Percentiles rank a stretch among this genome's conserved stretches.
Conservation (phyloP, 306 rosid species). For the Casuarina equisetifolia region DNA sequence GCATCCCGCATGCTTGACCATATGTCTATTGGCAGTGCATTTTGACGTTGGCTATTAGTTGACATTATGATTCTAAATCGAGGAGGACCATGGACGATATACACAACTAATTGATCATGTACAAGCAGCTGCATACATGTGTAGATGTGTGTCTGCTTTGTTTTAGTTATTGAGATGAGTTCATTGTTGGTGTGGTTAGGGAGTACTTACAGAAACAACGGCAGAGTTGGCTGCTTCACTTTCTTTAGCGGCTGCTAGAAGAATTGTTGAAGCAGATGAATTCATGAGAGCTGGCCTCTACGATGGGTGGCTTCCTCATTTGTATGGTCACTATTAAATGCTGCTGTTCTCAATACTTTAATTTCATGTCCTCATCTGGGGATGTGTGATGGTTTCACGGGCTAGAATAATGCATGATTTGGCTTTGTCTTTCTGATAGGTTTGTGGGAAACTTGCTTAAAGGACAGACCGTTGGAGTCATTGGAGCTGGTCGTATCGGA, state of each 20-base stretch:
- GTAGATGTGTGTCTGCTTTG: constrained; percentile 1
- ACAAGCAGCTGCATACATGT: background rate
- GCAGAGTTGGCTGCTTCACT: constrained; percentile 98
- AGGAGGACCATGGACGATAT: no score
- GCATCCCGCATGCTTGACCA: background rate
- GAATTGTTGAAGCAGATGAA: constrained; percentile 97
- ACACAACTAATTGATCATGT: no score
- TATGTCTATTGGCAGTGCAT: background rate
- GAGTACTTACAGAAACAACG: constrained; percentile 97
- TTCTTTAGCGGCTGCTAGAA: constrained; percentile 87
- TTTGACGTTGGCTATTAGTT: background rate
- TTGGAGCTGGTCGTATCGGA: constrained; percentile 99
- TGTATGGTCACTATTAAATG: constrained; percentile 47
- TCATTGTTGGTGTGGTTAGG: constrained; percentile 50
- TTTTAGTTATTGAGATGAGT: constrained; percentile 16
- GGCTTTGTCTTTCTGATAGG: constrained; percentile 37
- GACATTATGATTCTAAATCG: no score
- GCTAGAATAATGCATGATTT: constrained; percentile 16
- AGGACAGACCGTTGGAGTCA: constrained; percentile 98
- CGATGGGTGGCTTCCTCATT: constrained; percentile 98
- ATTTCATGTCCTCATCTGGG: background rate
- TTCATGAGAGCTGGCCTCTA: constrained; percentile 97
- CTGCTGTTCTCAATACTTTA: constrained; percentile 1
- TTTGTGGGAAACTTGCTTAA: constrained; percentile 95
- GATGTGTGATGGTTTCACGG: constrained; percentile 5